phyloP scores from a whole-genome alignment of 805 yeast species.

The Candida sanyiensis region DNA sequence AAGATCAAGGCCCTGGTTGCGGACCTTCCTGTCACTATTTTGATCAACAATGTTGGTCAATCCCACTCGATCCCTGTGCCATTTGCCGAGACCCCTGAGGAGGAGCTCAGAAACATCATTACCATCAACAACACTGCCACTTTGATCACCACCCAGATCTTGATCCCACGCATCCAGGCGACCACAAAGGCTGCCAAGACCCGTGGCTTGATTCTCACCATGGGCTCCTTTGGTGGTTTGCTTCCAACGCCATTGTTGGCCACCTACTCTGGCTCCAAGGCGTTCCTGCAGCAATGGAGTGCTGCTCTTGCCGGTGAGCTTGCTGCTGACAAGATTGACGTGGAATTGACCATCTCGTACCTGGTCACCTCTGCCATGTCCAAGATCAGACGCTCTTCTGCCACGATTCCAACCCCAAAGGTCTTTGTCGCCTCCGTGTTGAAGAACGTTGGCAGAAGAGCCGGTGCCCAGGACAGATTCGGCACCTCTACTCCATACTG shows the following conservation, averaged over 20 bases:
- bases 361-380: slow-evolving; percentile 95
- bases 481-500: slow-evolving; percentile 89
- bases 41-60: slow-evolving; percentile 91
- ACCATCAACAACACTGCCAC: slow-evolving; percentile 85
- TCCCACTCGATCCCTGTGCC: slow-evolving; percentile 95
- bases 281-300: slow-evolving; percentile 92
- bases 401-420: slow-evolving; percentile 75
- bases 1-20: slow-evolving; percentile 41
- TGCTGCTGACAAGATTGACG: slow-evolving; percentile 64
- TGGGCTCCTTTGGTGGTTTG: slow-evolving; percentile 97
- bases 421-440: slow-evolving; percentile 72
- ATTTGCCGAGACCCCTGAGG: slow-evolving; percentile 68
- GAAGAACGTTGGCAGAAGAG: slow-evolving; percentile 67
- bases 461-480: slow-evolving; percentile 88
- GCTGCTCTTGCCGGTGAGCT: slow-evolving; percentile 84
- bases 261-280: slow-evolving; percentile 93
- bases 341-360: slow-evolving; percentile 78
- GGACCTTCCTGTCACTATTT: slow-evolving; percentile 59
- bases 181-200: slow-evolving; percentile 39
- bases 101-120: slow-evolving; percentile 74
- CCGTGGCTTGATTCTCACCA: slow-evolving; percentile 79
- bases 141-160: slow-evolving; percentile 72
- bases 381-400: slow-evolving; percentile 73
- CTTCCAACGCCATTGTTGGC: slow-evolving; percentile 90
- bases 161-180: slow-evolving; percentile 61